Percentiles rank a stretch among this genome's conserved stretches.
These are phyloP conservation scores for Aquilaria yunnanensis DNA, from an alignment of 345 rosid species.

Conservation along the genomic window DNA sequence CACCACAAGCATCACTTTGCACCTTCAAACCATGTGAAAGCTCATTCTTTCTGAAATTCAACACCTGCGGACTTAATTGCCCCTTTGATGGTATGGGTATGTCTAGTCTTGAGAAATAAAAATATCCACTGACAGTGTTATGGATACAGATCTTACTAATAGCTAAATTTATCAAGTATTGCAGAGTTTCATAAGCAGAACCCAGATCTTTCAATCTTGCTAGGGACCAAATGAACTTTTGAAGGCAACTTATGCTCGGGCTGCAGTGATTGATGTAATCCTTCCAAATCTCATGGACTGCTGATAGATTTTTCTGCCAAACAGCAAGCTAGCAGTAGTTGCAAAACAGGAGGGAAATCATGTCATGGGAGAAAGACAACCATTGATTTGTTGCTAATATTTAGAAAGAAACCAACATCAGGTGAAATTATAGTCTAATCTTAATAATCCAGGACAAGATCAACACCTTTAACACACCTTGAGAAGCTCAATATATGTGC, in stretches of 20 bases:
- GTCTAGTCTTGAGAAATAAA: slow-evolving; percentile 46
- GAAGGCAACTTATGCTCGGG: slow-evolving; percentile 35
- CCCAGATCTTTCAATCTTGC: slow-evolving; percentile 58
- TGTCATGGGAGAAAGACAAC: not conserved
- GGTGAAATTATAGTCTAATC: slow-evolving; percentile 2
- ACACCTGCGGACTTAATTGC: slow-evolving; percentile 30
- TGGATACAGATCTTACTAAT: slow-evolving; percentile 24
- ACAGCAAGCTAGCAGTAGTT: slow-evolving; percentile 67
- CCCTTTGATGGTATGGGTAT: slow-evolving; percentile 56
- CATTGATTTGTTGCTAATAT: not conserved
- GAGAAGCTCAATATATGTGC: slow-evolving; percentile 66
- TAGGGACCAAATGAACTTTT: slow-evolving; percentile 59
- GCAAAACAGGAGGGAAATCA: not conserved
- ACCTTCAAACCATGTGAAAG: slow-evolving; percentile 14
- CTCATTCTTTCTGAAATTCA: slow-evolving; percentile 23
- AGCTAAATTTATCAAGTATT: slow-evolving; percentile 59
- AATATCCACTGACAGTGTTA: slow-evolving; percentile 19
- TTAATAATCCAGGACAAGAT: slow-evolving; percentile 1
- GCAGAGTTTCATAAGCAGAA: slow-evolving; percentile 64
- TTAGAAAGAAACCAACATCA: not conserved
- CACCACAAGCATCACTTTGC: slow-evolving; percentile 18
- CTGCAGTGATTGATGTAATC: slow-evolving; percentile 56
- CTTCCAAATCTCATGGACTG: slow-evolving; percentile 58
- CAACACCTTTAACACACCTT: slow-evolving; percentile 40
- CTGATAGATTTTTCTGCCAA: slow-evolving; percentile 47